phyloP scores from a whole-genome alignment of 345 rosid species.

The Leavenworthia alabamica region DNA sequence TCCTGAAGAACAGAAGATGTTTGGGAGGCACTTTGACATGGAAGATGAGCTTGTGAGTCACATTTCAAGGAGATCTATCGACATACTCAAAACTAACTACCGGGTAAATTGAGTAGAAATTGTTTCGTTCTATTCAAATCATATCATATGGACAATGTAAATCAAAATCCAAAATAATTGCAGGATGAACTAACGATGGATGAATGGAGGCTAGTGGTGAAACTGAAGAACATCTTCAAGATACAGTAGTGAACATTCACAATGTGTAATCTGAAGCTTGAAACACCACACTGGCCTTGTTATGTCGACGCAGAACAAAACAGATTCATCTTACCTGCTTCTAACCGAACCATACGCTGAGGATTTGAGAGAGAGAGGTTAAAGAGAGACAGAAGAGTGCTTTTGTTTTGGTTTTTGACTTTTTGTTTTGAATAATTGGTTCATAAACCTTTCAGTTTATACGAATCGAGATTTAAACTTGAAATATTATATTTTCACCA shows the following conservation, averaged over 20 bases:
- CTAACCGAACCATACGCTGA: neutral
- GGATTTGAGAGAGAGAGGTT: slow-evolving; percentile 19
- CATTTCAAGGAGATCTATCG: slow-evolving; percentile 75
- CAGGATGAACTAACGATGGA: slow-evolving; percentile 70
- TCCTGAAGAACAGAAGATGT: slow-evolving; percentile 86
- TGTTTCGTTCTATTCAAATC: neutral
- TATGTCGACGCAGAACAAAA: slow-evolving; percentile 14
- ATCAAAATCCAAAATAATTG: neutral
- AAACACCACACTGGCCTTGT: slow-evolving; percentile 12
- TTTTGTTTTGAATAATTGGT: slow-evolving; percentile 16
- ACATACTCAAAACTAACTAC: slow-evolving; percentile 69
- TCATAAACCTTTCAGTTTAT: neutral
- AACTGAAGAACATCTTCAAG: slow-evolving; percentile 67
- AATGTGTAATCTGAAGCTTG: slow-evolving; percentile 9
- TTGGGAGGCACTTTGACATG: slow-evolving; percentile 78
- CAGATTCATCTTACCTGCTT: slow-evolving; percentile 5
- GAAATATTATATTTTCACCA: neutral
- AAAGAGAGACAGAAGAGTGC: slow-evolving; percentile 8
- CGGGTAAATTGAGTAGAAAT: slow-evolving; percentile 43
- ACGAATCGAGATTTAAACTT: neutral
- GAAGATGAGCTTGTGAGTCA: slow-evolving; percentile 89
- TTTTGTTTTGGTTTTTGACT: neutral
- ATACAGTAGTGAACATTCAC: slow-evolving; percentile 41
- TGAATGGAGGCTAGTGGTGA: slow-evolving; percentile 76
- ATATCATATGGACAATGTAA: neutral